Percentiles rank a stretch among this genome's conserved stretches.
Evolutionary conservation across 2,329 filamentous ascomycete species (phyloP).

Genomic region (Ophiosphaerella herpotricha): DNA sequence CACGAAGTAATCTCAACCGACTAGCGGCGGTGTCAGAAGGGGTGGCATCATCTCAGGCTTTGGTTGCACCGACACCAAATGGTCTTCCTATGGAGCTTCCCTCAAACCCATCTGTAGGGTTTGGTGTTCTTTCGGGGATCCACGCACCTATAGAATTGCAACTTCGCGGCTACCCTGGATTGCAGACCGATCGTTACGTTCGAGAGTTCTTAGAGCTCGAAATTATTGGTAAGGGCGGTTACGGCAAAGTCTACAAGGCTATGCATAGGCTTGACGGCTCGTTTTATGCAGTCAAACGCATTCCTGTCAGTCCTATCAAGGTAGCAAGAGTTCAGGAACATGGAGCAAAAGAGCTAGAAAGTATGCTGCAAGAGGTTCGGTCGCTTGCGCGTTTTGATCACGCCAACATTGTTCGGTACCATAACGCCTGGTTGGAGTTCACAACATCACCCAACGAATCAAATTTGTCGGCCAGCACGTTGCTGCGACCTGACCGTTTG

Average conservation of each 20-base stretch:
- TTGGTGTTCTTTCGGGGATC: slow-evolving; percentile 20
- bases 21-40: slow-evolving; percentile 24
- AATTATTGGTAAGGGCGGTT: slow-evolving; percentile 67
- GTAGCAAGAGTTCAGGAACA: slow-evolving; percentile 58
- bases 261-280: slow-evolving; percentile 65
- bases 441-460: slow-evolving; percentile 16
- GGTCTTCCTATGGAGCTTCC: slow-evolving; percentile 5
- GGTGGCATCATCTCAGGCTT: slow-evolving; percentile 21
- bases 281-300: slow-evolving; percentile 69
- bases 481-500: slow-evolving; percentile 26
- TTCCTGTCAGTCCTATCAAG: slow-evolving; percentile 59
- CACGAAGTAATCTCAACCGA: slow-evolving; percentile 29
- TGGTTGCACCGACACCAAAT: slow-evolving; percentile 23
- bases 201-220: slow-evolving; percentile 49
- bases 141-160: slow-evolving; percentile 19
- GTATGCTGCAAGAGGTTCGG: slow-evolving; percentile 63
- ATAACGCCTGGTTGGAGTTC: slow-evolving; percentile 66
- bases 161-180: slow-evolving; percentile 33
- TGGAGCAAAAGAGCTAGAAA: slow-evolving; percentile 59
- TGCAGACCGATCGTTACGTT: slow-evolving; percentile 39
- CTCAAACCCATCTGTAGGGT: slow-evolving; percentile 15
- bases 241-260: slow-evolving; percentile 67
- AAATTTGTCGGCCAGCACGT: slow-evolving; percentile 4
- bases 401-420: slow-evolving; percentile 69
- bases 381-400: slow-evolving; percentile 67